Conservation (phyloP, 768 basidiomycete genomes). For the Gymnopilus dilepis region DNA sequence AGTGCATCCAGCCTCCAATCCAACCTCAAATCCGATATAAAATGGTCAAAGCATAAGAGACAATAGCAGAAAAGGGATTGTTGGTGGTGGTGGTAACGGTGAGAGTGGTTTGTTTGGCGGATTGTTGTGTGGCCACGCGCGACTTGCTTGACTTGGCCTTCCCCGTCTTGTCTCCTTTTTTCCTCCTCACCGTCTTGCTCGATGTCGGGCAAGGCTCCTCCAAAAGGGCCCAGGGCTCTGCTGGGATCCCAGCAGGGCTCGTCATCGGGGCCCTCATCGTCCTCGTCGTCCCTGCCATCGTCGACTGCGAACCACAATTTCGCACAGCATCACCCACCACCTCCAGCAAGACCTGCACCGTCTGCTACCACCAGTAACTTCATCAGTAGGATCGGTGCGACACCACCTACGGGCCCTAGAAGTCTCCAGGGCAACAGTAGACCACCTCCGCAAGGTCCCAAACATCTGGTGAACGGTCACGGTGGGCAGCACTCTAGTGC, state of each 20-base stretch:
- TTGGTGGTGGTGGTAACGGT: constrained; percentile 4
- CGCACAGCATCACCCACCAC: constrained; percentile 36
- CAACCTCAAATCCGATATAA: not conserved
- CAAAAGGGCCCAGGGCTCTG: constrained; percentile 74
- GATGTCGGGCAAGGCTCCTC: constrained; percentile 84
- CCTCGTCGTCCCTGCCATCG: constrained; percentile 36
- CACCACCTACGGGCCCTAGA: constrained; percentile 71
- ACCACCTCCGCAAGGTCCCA: constrained; percentile 40
- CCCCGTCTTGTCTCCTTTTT: constrained; percentile 16
- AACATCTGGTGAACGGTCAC: constrained; percentile 50
- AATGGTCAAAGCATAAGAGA: not conserved
- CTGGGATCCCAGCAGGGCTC: constrained; percentile 39
- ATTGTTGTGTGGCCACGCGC: constrained; percentile 26
- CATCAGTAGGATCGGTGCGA: constrained; percentile 50
- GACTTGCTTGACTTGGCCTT: constrained; percentile 28
- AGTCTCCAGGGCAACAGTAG: constrained; percentile 52
- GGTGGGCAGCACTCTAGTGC: constrained; percentile 20
- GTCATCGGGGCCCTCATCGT: constrained; percentile 32
- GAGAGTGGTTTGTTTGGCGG: constrained; percentile 29
- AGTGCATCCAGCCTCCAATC: not conserved
- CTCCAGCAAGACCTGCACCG: constrained; percentile 26
- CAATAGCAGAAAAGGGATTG: not conserved
- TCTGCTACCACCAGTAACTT: constrained; percentile 21
- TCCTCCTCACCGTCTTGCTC: constrained; percentile 16
- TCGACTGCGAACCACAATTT: constrained; percentile 35